These are phyloP conservation scores for Bacidia rubella DNA, from an alignment of 495 filamentous ascomycete species.

Conservation along the genomic window DNA sequence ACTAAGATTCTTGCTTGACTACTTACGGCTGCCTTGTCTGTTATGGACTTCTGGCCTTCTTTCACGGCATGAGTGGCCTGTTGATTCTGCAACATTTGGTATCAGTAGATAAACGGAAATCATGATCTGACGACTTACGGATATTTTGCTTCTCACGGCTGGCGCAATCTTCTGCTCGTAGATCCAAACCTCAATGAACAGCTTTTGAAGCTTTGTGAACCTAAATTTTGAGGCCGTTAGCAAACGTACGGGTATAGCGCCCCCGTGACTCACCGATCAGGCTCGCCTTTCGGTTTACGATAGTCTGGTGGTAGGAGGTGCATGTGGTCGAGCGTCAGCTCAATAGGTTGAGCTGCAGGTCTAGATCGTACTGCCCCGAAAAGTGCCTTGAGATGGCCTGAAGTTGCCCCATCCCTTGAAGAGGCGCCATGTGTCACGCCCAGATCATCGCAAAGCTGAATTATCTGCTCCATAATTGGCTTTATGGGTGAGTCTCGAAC, in stretches of 20 bases:
- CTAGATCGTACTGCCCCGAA: neutral
- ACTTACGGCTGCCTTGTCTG: neutral
- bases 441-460: neutral
- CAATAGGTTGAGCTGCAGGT: neutral
- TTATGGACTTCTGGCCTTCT: neutral
- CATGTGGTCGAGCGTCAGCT: neutral
- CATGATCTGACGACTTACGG: neutral
- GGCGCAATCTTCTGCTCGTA: neutral
- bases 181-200: neutral
- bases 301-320: neutral
- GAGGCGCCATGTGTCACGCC: neutral
- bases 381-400: neutral
- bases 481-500: too few relatives aligned
- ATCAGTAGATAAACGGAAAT: neutral
- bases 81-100: neutral
- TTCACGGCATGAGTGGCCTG: neutral
- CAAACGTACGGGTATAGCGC: neutral
- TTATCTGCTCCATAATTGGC: too few relatives aligned
- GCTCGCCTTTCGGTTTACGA: neutral
- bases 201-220: neutral
- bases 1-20: neutral
- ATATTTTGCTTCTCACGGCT: too few relatives aligned
- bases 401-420: neutral
- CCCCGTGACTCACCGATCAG: neutral
- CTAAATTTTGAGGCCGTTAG: neutral